Base-by-base conservation (phyloP, 139 green algal genomes). In the Coelastrella sp. region DNA sequence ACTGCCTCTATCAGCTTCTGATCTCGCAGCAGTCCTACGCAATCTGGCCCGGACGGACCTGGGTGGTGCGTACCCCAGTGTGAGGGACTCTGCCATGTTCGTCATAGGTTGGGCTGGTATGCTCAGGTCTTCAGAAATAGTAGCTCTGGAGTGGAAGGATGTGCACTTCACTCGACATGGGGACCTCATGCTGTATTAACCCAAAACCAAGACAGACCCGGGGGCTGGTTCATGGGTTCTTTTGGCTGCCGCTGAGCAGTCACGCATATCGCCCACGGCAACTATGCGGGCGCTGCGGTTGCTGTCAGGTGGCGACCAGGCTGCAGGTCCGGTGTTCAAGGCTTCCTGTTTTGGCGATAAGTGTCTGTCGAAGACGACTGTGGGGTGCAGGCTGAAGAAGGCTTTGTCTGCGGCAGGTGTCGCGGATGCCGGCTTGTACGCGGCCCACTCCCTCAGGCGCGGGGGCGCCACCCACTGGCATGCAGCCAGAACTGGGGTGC, bases 391-490 rank as follows among this genome's bases (percentile, higher is more conserved):
- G 15, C 8, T 83, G 35, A 51, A 38, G 23, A 51, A 34, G 3
- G 74, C 51, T 13, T 19, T 82, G 51, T 5, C 13, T 0, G 13
- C 3, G 51, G n/a, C 45, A 15, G 51, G 74, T 11, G 74, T 71
- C 0, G 2, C 15, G 2, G 1, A 53, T 41, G 11, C 32, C 1
- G 17, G 19, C 11, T 11, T 40, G 34, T 69, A 82, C 5, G 74
- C 74, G 21, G 35, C 74, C 1, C 74, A 82, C 21, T 82, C 74
- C 0, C 15, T 82, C 51, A 50, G 74, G 21, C 35, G 51, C 1
- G 74, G 74, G 6, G 74, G 74, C 9, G 73, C 73, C 0, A 81
- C 73, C n/a, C n/a, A n/a, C n/a, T n/a, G n/a, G 2, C 73, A 81
- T 30, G 73, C 73, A 30, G 73, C 73, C 0, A 4, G 27, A 2